Conservation (phyloP, 2,329 filamentous ascomycete genomes). For the Apiospora saccharicola region DNA sequence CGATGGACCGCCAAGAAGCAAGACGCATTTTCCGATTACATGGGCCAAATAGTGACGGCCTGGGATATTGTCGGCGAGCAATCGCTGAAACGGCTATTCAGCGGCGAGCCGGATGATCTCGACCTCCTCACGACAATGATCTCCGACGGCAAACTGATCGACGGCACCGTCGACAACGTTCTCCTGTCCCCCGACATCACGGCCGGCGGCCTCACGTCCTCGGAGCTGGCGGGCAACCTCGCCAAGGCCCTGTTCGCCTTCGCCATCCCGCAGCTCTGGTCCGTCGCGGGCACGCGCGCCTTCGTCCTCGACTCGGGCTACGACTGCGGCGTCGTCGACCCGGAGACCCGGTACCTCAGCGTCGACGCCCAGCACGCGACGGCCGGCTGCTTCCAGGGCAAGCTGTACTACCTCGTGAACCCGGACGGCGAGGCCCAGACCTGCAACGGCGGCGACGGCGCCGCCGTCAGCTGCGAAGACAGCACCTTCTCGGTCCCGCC, state of each 20-base stretch:
- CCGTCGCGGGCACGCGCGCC: background rate
- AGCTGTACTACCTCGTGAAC: slow-evolving; percentile 42
- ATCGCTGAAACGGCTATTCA: no score
- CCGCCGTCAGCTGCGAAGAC: slow-evolving; percentile 18
- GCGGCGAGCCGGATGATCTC: no score
- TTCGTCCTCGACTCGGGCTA: slow-evolving; percentile 23
- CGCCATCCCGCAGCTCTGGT: slow-evolving; percentile 14
- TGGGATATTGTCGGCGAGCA: no score
- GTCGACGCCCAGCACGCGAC: slow-evolving; percentile 34
- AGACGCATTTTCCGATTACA: no score
- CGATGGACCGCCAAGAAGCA: no score
- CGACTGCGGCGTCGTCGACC: slow-evolving; percentile 34
- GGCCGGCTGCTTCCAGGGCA: slow-evolving; percentile 36
- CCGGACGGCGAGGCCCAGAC: slow-evolving; percentile 34
- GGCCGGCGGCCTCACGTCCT: no score
- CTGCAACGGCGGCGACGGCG: slow-evolving; percentile 28
- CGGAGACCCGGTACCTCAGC: slow-evolving; percentile 34
- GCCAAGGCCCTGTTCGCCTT: background rate
- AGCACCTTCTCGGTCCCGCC: slow-evolving; percentile 38
- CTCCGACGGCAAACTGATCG: no score
- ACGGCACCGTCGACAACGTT: no score
- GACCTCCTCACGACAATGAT: no score
- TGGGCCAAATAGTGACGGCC: no score
- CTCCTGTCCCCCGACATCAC: no score
- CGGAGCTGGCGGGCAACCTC: no score